Conservation (phyloP, 108 stramenopile genomes). For the Cyclostephanos tholiformis region DNA sequence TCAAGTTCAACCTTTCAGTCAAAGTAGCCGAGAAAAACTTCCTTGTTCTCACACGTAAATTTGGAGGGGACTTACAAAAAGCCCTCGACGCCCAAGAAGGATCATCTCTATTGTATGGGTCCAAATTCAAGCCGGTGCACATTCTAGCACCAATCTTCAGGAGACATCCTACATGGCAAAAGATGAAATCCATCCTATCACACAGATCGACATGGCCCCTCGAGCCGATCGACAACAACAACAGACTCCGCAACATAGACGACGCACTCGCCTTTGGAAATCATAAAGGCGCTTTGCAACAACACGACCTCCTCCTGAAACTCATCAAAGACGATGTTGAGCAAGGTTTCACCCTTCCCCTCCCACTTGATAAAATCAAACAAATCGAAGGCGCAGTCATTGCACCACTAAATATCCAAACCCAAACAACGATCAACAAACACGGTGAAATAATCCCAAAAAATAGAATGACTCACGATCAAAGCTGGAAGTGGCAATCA, state of each 20-base stretch:
- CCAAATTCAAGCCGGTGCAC: conserved; percentile 9
- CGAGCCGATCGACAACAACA: background rate
- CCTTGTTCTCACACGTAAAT: background rate
- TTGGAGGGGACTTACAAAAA: background rate
- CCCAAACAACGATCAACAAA: conserved; percentile 21
- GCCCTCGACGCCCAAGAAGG: conserved; percentile 1
- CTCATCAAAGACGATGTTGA: conserved; percentile 6
- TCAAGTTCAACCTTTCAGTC: background rate
- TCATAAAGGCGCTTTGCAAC: conserved; percentile 18
- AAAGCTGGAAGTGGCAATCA: conserved; percentile 13
- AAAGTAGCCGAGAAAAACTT: background rate
- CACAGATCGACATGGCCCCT: conserved; percentile 13
- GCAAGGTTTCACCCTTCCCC: conserved; percentile 5
- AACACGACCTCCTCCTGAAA: conserved; percentile 16
- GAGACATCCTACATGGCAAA: conserved; percentile 19
- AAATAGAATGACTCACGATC: conserved; percentile 12
- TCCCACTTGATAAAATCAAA: background rate
- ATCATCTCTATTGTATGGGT: conserved; percentile 24
- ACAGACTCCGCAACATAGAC: conserved; percentile 6
- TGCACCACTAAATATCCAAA: conserved; percentile 3
- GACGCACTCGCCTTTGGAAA: conserved; percentile 21
- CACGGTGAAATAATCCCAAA: conserved; percentile 6
- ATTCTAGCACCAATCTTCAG: conserved; percentile 16
- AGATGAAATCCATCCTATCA: conserved; percentile 2
- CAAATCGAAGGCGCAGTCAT: background rate